Conservation (phyloP, 2,329 filamentous ascomycete genomes). For the Trichoderma cornu-damae region DNA sequence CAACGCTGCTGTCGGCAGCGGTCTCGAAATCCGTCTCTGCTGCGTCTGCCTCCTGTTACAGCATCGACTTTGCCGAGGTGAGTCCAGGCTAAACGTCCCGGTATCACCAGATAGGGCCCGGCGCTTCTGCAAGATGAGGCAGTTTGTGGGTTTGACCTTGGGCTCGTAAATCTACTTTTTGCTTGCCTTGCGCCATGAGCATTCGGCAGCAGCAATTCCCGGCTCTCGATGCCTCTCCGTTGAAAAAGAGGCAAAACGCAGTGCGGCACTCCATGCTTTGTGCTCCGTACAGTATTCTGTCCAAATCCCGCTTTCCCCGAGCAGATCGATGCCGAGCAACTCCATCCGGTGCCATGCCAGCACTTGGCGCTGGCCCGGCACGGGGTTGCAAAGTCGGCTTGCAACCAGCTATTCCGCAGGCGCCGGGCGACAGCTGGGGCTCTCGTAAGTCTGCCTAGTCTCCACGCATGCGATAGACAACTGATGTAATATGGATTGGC, state of each 20-base stretch:
- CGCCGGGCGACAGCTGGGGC: not conserved
- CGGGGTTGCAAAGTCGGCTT: not conserved
- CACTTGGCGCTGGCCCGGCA: not conserved
- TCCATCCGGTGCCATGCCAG: not conserved
- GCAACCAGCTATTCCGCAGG: not conserved
- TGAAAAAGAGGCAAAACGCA: too few relatives aligned
- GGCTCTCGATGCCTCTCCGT: too few relatives aligned
- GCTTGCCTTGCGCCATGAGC: not conserved
- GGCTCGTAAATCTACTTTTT: not conserved
- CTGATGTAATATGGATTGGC: not conserved
- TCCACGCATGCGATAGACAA: not conserved
- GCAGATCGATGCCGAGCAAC: not conserved
- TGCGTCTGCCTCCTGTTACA: too few relatives aligned
- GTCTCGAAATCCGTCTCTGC: not conserved
- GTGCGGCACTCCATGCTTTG: too few relatives aligned
- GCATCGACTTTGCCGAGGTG: too few relatives aligned
- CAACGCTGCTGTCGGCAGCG: not conserved
- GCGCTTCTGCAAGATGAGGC: slow-evolving; percentile 5
- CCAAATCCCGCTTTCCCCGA: too few relatives aligned
- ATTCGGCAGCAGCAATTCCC: not conserved
- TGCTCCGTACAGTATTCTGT: too few relatives aligned
- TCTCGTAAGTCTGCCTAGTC: not conserved
- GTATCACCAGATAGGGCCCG: not conserved
- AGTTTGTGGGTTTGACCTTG: not conserved
- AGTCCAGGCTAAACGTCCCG: not conserved